Evolutionary conservation across 108 stramenopile genomes (phyloP).

Genomic region (Discostella pseudostelligera): DNA sequence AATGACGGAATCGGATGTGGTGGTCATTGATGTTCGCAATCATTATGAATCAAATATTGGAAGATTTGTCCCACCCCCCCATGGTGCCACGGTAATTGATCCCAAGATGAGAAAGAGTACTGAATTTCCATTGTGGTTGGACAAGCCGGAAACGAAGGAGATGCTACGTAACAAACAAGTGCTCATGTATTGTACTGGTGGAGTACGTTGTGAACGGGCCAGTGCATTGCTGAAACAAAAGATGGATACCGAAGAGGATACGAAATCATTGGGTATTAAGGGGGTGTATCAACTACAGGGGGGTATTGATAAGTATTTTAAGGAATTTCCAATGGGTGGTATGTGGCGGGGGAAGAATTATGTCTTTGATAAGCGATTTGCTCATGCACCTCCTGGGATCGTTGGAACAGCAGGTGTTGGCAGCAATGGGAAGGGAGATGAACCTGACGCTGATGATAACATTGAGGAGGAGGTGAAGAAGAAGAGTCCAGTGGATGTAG

Average conservation of each 20-base stretch:
- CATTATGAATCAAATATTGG: slow-evolving; percentile 90
- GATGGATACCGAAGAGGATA: slow-evolving; percentile 61
- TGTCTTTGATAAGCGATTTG: slow-evolving; percentile 91
- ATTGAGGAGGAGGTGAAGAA: slow-evolving; percentile 9
- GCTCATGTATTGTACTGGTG: slow-evolving; percentile 90
- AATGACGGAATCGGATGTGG: slow-evolving; percentile 72
- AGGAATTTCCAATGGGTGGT: slow-evolving; percentile 85
- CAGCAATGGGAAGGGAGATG: slow-evolving; percentile 22
- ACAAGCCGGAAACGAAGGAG: slow-evolving; percentile 66
- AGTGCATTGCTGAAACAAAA: slow-evolving; percentile 75
- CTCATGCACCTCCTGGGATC: slow-evolving; percentile 71
- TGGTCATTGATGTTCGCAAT: slow-evolving; percentile 91
- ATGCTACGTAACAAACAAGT: slow-evolving; percentile 78
- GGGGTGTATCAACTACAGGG: slow-evolving; percentile 90
- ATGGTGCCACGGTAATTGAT: slow-evolving; percentile 78
- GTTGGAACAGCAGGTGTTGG: slow-evolving; percentile 41
- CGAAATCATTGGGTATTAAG: slow-evolving; percentile 63
- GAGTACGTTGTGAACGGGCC: slow-evolving; percentile 88
- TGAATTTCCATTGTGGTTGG: slow-evolving; percentile 84
- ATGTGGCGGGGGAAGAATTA: slow-evolving; percentile 90
- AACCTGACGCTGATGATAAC: slow-evolving; percentile 14
- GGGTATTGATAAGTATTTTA: slow-evolving; percentile 87
- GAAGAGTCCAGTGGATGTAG: slow-evolving; percentile 23
- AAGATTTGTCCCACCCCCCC: slow-evolving; percentile 37
- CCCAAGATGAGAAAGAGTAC: slow-evolving; percentile 89